These are phyloP conservation scores for Microdochium bolleyi DNA, from an alignment of 2,329 filamentous ascomycete genomes.

Conservation along the genomic window DNA sequence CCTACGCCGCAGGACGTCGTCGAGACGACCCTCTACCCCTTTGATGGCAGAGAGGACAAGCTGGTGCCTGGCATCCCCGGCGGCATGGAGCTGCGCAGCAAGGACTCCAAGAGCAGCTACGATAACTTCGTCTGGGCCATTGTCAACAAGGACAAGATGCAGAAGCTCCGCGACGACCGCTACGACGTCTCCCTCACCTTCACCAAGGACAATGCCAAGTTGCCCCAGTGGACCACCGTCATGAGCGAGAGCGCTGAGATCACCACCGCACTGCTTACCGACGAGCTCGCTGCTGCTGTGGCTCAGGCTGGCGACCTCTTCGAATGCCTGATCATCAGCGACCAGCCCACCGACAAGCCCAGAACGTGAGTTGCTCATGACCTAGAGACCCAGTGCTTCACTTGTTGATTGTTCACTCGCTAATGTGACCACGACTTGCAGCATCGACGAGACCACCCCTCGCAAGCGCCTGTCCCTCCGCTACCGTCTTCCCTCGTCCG, in stretches of 20 bases:
- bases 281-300: constrained; percentile 77
- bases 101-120: constrained; percentile 60
- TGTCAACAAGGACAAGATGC: constrained; percentile 94
- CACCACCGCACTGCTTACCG: constrained; percentile 76
- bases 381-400: not conserved
- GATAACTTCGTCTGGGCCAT: constrained; percentile 93
- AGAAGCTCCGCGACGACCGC: constrained; percentile 78
- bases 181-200: constrained; percentile 91
- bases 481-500: constrained; percentile 57
- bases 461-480: constrained; percentile 83
- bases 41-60: constrained; percentile 82
- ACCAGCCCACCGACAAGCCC: constrained; percentile 84
- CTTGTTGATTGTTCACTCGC: not conserved
- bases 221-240: constrained; percentile 82
- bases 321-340: constrained; percentile 81
- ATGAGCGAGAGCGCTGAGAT: constrained; percentile 98
- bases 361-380: constrained; percentile 52
- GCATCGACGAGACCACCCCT: constrained; percentile 73
- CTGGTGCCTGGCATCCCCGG: constrained; percentile 61
- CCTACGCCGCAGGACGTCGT: constrained; percentile 61
- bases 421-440: constrained; percentile 22
- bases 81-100: constrained; percentile 44
- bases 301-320: constrained; percentile 70
- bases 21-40: constrained; percentile 75
- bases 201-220: constrained; percentile 86